Base-by-base conservation (phyloP, 495 filamentous ascomycete genomes). In the Pseudomonodictys pantanalensis region DNA sequence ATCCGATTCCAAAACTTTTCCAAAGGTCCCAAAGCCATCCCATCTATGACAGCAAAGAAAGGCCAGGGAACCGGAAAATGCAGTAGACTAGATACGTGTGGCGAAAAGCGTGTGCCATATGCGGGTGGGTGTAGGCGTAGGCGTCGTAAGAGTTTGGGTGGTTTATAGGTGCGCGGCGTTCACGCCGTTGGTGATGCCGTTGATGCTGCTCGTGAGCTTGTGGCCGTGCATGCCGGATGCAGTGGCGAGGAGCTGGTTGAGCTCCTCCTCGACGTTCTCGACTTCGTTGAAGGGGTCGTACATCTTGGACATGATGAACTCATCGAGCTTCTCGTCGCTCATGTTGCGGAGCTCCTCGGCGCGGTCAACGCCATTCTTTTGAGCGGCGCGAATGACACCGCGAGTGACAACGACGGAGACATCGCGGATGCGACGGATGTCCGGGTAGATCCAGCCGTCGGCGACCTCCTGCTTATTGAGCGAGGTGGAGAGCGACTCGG, bases 311-410 rank as follows among this genome's bases (percentile, higher is more conserved):
- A 85, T 85, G 78, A 96, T 91, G 79, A 80, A 95, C 49, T 80
- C 81, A 62, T 88, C 86, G 38, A 96, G 76, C 54, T 88, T 82
- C 33, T 82, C 81, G 69, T 95, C 90, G 29, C 76, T 80, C 81
- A 92, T 84, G 64, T 82, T 81, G 35, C 86, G 80, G 30, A 90
- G 78, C 29, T 75, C 70, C 41, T 79, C 75, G 76, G 93, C 90
- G 70, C 90, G 89, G 72, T 95, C 89, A n/a, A 90, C 79, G 72
- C 87, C 86, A 65, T 84, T 86, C 51, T 83, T 78, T 71, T 95
- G 88, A 9, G 93, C 91, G 18, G 89, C 85, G 68, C 91, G 91
- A 80, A 98, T 97, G 58, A 98, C 93, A 69, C 90, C 88, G 26
- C 91, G 85, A 17, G 92, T 87, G 30, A 98, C 92, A 33, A 88